A percentile compares a stretch with the other conserved stretches of the same genome.
Conservation (phyloP, 2,329 filamentous ascomycete genomes). For the Mycogone perniciosa region DNA sequence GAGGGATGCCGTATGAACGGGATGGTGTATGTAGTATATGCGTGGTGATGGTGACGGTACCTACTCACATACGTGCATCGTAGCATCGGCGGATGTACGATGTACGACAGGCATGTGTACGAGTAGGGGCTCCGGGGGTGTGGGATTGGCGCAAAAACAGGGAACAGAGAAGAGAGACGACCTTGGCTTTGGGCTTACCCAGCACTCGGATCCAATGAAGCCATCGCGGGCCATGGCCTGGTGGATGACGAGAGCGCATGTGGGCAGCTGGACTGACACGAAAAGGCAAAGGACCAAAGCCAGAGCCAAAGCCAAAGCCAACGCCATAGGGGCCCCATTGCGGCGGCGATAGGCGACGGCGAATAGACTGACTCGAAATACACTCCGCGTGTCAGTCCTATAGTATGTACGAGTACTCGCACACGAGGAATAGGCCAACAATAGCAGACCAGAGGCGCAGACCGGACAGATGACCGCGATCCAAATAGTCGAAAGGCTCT, state of each 20-base stretch:
- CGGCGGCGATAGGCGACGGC: too few relatives aligned
- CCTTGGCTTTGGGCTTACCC: conserved; percentile 7
- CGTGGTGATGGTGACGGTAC: neutral
- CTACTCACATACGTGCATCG: too few relatives aligned
- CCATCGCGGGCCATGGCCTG: neutral
- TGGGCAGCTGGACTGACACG: neutral
- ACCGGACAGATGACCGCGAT: too few relatives aligned
- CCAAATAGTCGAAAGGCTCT: too few relatives aligned
- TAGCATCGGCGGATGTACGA: neutral
- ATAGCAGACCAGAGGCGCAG: too few relatives aligned
- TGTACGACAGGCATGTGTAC: conserved; percentile 4
- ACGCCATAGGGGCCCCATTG: neutral
- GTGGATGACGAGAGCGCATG: neutral
- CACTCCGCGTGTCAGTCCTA: too few relatives aligned
- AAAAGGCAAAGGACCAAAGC: neutral
- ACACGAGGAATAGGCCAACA: too few relatives aligned
- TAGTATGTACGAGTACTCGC: too few relatives aligned
- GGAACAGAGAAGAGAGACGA: conserved; percentile 8
- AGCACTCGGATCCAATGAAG: conserved; percentile 10
- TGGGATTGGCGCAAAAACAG: conserved; percentile 9
- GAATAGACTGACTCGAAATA: too few relatives aligned
- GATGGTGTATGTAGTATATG: neutral
- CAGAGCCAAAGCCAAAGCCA: neutral
- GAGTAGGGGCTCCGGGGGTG: conserved; percentile 9
- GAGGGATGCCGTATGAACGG: neutral